Conservation (phyloP, 306 rosid species). For the Prinsepia uniflora region DNA sequence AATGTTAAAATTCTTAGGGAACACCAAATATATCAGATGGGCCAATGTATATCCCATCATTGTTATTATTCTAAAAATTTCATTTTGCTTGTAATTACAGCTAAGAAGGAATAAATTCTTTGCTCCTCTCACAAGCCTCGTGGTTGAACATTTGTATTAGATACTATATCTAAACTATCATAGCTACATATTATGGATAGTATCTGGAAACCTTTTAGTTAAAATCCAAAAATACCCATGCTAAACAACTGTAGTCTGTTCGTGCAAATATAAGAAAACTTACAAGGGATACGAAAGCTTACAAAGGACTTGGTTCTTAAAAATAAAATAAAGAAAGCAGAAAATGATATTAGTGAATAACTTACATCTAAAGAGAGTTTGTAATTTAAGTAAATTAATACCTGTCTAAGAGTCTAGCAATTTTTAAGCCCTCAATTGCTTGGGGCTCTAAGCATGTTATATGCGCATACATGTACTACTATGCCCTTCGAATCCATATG, state of each 20-base stretch:
- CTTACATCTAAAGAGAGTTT: constrained; percentile 4
- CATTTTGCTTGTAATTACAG: background rate
- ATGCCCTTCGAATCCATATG: too few species aligned
- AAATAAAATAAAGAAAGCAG: background rate
- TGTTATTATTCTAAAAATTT: background rate
- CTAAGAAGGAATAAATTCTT: background rate
- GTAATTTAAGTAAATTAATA: constrained; percentile 28
- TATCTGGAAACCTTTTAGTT: background rate
- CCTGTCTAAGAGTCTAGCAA: too few species aligned
- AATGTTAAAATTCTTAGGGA: too few species aligned
- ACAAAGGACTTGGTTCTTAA: background rate
- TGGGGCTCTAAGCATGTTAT: too few species aligned
- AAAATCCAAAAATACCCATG: background rate
- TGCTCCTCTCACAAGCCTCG: background rate
- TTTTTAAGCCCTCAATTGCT: too few species aligned
- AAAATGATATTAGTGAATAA: background rate
- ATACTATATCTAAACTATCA: background rate
- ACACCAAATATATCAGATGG: too few species aligned
- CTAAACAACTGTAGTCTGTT: background rate
- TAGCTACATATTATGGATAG: background rate
- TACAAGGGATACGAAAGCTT: too few species aligned
- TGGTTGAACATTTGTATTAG: background rate
- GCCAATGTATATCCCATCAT: background rate
- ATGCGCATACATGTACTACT: too few species aligned
- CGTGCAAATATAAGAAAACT: background rate